These are phyloP conservation scores for Rhamnella rubrinervis DNA, from an alignment of 331 rosid species.

Conservation along the genomic window DNA sequence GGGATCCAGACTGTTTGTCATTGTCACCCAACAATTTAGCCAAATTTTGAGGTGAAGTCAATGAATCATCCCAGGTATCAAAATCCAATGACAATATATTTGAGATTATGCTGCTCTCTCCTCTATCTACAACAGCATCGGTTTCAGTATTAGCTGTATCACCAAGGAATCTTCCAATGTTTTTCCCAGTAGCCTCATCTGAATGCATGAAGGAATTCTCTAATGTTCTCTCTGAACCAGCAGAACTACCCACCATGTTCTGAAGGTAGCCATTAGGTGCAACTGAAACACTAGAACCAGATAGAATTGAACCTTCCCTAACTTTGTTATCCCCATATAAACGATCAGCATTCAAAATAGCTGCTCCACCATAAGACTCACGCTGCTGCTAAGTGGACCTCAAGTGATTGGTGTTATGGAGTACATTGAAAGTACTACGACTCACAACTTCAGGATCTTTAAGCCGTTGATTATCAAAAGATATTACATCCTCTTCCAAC, in stretches of 20 bases:
- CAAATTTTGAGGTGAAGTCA: constrained; percentile 60
- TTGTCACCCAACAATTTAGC: constrained; percentile 59
- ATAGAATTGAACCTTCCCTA: constrained; percentile 40
- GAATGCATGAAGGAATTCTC: constrained; percentile 39
- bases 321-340: constrained; percentile 34
- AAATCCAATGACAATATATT: constrained; percentile 83
- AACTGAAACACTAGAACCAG: constrained; percentile 32
- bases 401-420: constrained; percentile 34
- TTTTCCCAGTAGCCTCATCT: constrained; percentile 45
- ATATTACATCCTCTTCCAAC: constrained; percentile 70
- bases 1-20: constrained; percentile 44
- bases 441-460: constrained; percentile 76
- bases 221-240: constrained; percentile 32
- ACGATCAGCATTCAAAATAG: constrained; percentile 39
- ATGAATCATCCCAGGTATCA: constrained; percentile 66
- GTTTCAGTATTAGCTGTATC: constrained; percentile 43
- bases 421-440: constrained; percentile 41
- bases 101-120: constrained; percentile 88
- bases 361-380: constrained; percentile 35
- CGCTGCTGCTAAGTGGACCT: constrained; percentile 37
- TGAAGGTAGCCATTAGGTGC: constrained; percentile 50
- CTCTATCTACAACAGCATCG: constrained; percentile 53
- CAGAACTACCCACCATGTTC: constrained; percentile 42
- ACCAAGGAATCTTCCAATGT: constrained; percentile 39
- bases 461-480: constrained; percentile 70